Evolutionary conservation across 1,284 basidiomycete genomes (phyloP), one percentile per base, ranked within the genome.

Genomic region (Vanrija pseudolonga): DNA sequence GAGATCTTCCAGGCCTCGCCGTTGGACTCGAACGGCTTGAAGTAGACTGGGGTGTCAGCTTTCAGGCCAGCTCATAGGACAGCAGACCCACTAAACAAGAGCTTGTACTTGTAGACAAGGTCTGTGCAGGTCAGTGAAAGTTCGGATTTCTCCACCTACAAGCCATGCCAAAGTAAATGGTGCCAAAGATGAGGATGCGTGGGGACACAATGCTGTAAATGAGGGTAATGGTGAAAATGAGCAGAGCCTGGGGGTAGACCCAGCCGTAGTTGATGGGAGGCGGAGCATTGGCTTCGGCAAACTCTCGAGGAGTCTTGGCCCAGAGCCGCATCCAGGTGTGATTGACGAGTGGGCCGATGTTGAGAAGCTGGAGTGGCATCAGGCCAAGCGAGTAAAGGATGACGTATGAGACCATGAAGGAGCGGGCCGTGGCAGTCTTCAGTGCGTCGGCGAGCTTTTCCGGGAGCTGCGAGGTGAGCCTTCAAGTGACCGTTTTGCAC

Each of bases 101-200:
- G 82, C 71, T 97, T 95, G 79, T 97, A 97, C 80, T 98, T 98
- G 83, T 95, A 97, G 4, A 97, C 92, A 5, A 96, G 80, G 68
- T 94, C 73, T 75, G 53, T 32, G 12, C 24, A 6, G 2, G 53
- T 48, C 40, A 51, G 40, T 18, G 24, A n/a, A 11, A 18, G 20
- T 4, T 4, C 12, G 22, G 1, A 46, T 3, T 0, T 7, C 6
- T 11, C 4, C 37, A 66, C 69, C 71, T 53, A 77, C 75, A 98
- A 3, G 84, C 90, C 48, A 90, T 80, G 11, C 91, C 94, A 69
- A 98, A 98, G 77, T 98, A 98, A 39, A 95, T 78, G 0, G 93
- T 88, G 9, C 93, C 92, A 67, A 98, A 98, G 20, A 96, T 82
- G 50, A 96, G 81, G 67, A 98, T 96, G 55, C 96, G 81, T 0